These are phyloP conservation scores for Henningerozyma blattae DNA, from an alignment of 805 yeast genomes.

Conservation along the genomic window DNA sequence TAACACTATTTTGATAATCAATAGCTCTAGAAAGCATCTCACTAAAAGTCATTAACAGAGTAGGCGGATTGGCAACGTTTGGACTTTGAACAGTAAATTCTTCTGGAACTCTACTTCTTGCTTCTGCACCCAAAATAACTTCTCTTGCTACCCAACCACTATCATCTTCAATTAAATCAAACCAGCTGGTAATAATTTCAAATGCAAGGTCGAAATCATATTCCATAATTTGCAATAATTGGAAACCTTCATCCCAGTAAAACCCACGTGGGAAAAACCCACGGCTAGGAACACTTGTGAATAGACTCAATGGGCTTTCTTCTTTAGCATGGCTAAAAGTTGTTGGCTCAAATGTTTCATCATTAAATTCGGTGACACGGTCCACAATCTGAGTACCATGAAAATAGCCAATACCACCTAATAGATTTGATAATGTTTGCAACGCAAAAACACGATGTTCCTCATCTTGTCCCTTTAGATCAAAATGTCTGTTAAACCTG, in stretches of 20 bases:
- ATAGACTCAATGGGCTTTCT: slow-evolving; percentile 71
- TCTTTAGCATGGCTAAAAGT: slow-evolving; percentile 36
- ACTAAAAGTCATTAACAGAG: slow-evolving; percentile 63
- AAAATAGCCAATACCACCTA: slow-evolving; percentile 86
- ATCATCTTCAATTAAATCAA: slow-evolving; percentile 59
- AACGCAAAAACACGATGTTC: slow-evolving; percentile 50
- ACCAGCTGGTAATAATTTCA: slow-evolving; percentile 82
- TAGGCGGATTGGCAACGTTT: slow-evolving; percentile 90
- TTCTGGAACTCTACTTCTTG: slow-evolving; percentile 74
- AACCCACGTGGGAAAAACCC: slow-evolving; percentile 95
- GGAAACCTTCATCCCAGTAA: slow-evolving; percentile 98
- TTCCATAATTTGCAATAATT: slow-evolving; percentile 65
- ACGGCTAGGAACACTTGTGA: slow-evolving; percentile 81
- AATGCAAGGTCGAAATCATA: slow-evolving; percentile 76
- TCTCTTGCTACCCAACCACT: slow-evolving; percentile 97
- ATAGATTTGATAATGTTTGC: slow-evolving; percentile 66
- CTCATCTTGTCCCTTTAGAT: slow-evolving; percentile 24
- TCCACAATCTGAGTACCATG: slow-evolving; percentile 79
- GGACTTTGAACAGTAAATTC: slow-evolving; percentile 83
- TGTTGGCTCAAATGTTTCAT: slow-evolving; percentile 50
- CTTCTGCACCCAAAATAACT: slow-evolving; percentile 85
- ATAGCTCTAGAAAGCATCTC: slow-evolving; percentile 40
- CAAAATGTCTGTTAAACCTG: slow-evolving; percentile 43
- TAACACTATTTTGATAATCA: slow-evolving; percentile 6
- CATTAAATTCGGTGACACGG: slow-evolving; percentile 53